Base-by-base conservation (phyloP, 2,329 filamentous ascomycete genomes). In the Cladosporium sp. region DNA sequence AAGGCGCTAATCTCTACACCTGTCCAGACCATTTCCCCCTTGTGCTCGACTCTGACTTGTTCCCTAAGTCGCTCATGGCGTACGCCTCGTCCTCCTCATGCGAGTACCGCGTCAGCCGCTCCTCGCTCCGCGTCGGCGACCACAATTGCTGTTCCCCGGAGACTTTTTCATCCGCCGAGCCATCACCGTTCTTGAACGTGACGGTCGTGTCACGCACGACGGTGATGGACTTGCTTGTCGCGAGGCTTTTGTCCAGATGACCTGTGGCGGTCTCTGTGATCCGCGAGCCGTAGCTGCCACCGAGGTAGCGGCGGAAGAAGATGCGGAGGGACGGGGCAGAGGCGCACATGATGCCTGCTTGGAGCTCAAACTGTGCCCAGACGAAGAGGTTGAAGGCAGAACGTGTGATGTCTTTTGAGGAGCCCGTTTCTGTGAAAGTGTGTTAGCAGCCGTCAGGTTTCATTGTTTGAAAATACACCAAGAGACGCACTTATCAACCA, bases 321-420 rank as follows among this genome's bases (percentile, higher is more conserved):
- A 48, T 57, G 46, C 62, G 61, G 5, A 66, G 53, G 18, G 61
- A 63, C 5, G 63, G 64, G 9, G 59, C 46, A 5, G 55, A 64
- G 43, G 63, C 61, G 55, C 56, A 62, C 11, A 65, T 58, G 18
- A 67, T 56, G 7, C 62, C 56, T 18, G 65, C 45, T 16, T 64
- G 53, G n/a, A 56, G 58, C 53, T 67, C 64, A 10, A 65, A 49
- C 19, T 61, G 56, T 0, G 62, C 56, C 43, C 56, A 64, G 16
- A 63, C 49, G 56, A 62, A 63, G 18, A 65, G 56, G 28, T 63
- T 59, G 57, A 61, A 66, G 28, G 54, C 59, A 11, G 61, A 61
- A 55, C 63, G 57, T 60, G 45, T 53, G 18, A 52, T 33, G 44
- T 46, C 28, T 6, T 34, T 10, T 3, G 49, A n/a, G 53, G 38